Evolutionary conservation across 805 yeast species (phyloP).

Genomic region (Metschnikowia continentalis): DNA sequence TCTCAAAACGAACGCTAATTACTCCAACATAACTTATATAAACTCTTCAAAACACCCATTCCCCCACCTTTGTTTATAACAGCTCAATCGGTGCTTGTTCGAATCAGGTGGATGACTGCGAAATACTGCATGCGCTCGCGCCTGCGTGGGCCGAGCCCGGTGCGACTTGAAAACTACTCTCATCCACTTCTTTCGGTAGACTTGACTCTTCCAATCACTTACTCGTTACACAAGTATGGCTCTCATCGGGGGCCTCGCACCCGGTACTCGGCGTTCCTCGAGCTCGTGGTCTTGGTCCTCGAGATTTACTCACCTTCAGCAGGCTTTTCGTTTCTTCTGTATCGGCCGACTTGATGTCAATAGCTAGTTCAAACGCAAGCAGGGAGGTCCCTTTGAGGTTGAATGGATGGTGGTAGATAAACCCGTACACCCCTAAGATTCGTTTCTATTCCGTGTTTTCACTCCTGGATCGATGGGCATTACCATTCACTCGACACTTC

Average conservation of each 20-base stretch:
- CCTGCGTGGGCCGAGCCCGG: too few relatives aligned
- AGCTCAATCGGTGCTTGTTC: too few relatives aligned
- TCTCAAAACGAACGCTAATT: too few relatives aligned
- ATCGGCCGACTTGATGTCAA: slow-evolving; percentile 3
- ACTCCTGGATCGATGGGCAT: neutral
- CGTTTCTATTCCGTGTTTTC: neutral
- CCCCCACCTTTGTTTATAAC: too few relatives aligned
- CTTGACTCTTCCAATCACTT: slow-evolving; percentile 13
- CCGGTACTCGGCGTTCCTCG: neutral
- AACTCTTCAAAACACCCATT: too few relatives aligned
- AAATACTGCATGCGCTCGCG: neutral
- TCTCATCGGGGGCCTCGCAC: neutral
- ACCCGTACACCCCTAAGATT: slow-evolving; percentile 16
- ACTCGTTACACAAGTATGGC: slow-evolving; percentile 12
- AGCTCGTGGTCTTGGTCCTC: neutral
- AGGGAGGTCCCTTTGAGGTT: slow-evolving; percentile 1
- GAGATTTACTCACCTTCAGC: neutral
- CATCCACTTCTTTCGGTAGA: neutral
- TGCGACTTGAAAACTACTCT: too few relatives aligned
- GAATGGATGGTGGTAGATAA: neutral
- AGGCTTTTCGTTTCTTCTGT: neutral
- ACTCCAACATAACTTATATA: too few relatives aligned
- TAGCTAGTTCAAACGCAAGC: slow-evolving; percentile 1
- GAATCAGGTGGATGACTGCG: neutral
- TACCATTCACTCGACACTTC: neutral